phyloP scores from a whole-genome alignment of 805 yeast genomes.

The Dipodascus albidus region DNA sequence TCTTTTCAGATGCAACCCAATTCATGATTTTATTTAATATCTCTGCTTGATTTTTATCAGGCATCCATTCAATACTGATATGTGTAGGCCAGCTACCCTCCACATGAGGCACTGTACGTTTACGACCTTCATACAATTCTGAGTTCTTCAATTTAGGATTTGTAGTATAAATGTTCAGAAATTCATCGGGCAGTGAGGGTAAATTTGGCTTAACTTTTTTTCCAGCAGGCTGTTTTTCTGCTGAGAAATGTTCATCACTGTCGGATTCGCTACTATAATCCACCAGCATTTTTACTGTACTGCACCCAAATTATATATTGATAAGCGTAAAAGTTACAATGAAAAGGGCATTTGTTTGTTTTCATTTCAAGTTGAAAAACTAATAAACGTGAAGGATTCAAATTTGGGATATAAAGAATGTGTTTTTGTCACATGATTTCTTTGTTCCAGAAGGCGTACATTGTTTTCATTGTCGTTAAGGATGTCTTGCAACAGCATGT shows the following conservation, averaged over 20 bases:
- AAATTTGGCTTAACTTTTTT: neutral
- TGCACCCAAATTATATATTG: too few relatives aligned
- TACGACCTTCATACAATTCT: constrained; percentile 13
- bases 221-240: neutral
- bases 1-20: neutral
- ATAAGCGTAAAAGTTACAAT: too few relatives aligned
- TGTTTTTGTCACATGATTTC: too few relatives aligned
- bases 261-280: neutral
- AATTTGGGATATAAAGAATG: too few relatives aligned
- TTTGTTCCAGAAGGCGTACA: too few relatives aligned
- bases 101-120: constrained; percentile 12
- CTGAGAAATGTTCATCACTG: neutral
- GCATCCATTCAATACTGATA: constrained; percentile 20
- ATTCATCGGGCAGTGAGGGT: constrained; percentile 16
- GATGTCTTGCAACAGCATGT: too few relatives aligned
- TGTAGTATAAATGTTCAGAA: constrained; percentile 13
- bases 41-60: constrained; percentile 5
- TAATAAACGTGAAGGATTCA: too few relatives aligned
- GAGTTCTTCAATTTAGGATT: constrained; percentile 11
- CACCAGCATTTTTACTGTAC: too few relatives aligned
- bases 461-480: too few relatives aligned
- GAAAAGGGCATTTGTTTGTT: too few relatives aligned
- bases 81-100: constrained; percentile 20
- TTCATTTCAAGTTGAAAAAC: too few relatives aligned
- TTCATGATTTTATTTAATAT: constrained; percentile 1